These are phyloP conservation scores for Aureobasidium subglaciale DNA, from an alignment of 2,329 filamentous ascomycete species.

Conservation along the genomic window DNA sequence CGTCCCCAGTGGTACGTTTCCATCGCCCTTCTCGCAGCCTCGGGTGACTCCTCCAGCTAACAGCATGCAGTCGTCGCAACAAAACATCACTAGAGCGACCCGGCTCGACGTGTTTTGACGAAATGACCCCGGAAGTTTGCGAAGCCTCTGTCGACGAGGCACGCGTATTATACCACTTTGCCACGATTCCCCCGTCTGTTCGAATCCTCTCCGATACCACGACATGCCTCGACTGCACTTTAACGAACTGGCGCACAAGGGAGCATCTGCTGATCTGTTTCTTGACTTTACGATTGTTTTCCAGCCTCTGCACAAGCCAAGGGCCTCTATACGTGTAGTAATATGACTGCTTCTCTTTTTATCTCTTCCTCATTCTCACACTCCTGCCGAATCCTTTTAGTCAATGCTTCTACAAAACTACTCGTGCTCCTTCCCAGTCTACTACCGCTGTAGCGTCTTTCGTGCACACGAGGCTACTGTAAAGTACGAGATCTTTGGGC, in stretches of 20 bases:
- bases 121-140: background rate
- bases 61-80: slow-evolving; percentile 11
- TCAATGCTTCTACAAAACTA: no score
- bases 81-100: slow-evolving; percentile 12
- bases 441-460: no score
- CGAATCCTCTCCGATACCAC: slow-evolving; percentile 11
- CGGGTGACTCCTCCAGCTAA: background rate
- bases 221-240: slow-evolving; percentile 13
- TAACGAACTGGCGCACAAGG: slow-evolving; percentile 12
- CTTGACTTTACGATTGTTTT: slow-evolving; percentile 15
- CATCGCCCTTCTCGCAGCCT: background rate
- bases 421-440: no score
- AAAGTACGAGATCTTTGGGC: no score
- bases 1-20: slow-evolving; percentile 71
- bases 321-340: slow-evolving; percentile 7
- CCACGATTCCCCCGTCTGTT: slow-evolving; percentile 9
- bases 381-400: no score
- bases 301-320: slow-evolving; percentile 4
- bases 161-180: slow-evolving; percentile 10
- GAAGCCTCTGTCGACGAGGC: slow-evolving; percentile 1
- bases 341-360: slow-evolving; percentile 9
- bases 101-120: slow-evolving; percentile 1
- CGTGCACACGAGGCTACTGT: no score
- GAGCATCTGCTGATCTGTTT: slow-evolving; percentile 14
- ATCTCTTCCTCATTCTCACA: background rate